Percentiles rank a stretch among this genome's conserved stretches.
Evolutionary conservation across 192 early-diverging fungal species (phyloP).

Genomic region (Spizellomyces punctatus): DNA sequence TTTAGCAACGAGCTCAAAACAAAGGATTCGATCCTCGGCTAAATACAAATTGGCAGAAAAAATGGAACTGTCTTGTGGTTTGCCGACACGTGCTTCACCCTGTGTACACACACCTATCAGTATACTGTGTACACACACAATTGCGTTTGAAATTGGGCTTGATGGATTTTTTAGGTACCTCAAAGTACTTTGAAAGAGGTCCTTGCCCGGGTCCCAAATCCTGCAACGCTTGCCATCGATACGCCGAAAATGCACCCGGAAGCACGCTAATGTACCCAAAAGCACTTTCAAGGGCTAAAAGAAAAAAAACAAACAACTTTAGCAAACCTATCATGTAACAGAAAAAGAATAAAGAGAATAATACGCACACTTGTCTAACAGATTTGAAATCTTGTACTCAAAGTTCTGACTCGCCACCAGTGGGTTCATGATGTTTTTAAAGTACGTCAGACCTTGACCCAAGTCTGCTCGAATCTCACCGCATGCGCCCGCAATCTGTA

Average conservation of each 20-base stretch:
- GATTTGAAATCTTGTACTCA: conserved; percentile 71
- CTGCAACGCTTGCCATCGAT: conserved; percentile 73
- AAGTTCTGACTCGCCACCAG: conserved; percentile 75
- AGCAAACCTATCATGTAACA: not conserved
- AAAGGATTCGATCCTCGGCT: conserved; percentile 75
- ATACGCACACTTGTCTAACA: conserved; percentile 46
- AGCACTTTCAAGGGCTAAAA: conserved; percentile 66
- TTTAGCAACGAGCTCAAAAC: conserved; percentile 84
- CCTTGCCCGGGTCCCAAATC: conserved; percentile 61
- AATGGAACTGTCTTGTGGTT: conserved; percentile 54
- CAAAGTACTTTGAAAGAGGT: conserved; percentile 77
- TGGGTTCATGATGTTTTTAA: conserved; percentile 63
- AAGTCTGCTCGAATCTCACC: conserved; percentile 88
- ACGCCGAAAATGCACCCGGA: conserved; percentile 87
- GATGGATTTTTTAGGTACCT: conserved; percentile 41
- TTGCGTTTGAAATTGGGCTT: conserved; percentile 25
- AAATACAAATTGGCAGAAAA: conserved; percentile 83
- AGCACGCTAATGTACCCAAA: conserved; percentile 96
- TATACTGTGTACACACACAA: not conserved
- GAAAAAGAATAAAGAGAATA: not conserved
- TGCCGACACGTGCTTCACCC: conserved; percentile 39
- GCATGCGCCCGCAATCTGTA: conserved; percentile 83
- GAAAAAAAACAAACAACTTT: not conserved
- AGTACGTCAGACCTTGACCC: conserved; percentile 56
- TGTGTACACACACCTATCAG: conserved; percentile 20